Evolutionary conservation across 495 filamentous ascomycete species (phyloP).

Genomic region (Rusavskia elegans): DNA sequence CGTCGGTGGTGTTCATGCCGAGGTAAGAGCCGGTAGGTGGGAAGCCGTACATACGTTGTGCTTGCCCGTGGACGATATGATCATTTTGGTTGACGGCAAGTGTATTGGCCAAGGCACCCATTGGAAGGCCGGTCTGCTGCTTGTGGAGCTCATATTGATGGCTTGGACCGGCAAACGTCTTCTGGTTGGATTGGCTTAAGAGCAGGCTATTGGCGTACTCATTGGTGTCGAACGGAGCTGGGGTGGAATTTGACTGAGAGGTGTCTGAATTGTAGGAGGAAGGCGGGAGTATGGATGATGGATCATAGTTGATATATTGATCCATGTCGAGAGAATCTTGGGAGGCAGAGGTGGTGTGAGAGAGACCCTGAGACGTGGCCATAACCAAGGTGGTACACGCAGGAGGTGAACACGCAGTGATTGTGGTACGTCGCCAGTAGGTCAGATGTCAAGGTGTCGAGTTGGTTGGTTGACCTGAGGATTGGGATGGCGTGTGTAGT

Average conservation of each 20-base stretch:
- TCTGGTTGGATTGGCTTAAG: constrained; percentile 24
- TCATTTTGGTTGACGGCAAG: constrained; percentile 47
- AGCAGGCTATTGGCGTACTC: constrained; percentile 24
- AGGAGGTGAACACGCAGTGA: too few species aligned
- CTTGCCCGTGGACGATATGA: constrained; percentile 35
- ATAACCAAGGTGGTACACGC: background rate
- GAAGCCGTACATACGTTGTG: constrained; percentile 27
- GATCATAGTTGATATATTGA: constrained; percentile 9
- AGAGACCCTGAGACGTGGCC: background rate
- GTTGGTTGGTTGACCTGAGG: background rate
- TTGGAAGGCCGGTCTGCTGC: constrained; percentile 79
- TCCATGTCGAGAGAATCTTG: constrained; percentile 8
- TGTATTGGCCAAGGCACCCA: constrained; percentile 56
- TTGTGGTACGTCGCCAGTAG: background rate
- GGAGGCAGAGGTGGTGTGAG: background rate
- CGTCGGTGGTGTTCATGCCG: constrained; percentile 21
- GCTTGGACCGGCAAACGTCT: constrained; percentile 59
- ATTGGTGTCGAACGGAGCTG: constrained; percentile 18
- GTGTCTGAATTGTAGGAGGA: constrained; percentile 23
- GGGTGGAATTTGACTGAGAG: constrained; percentile 18
- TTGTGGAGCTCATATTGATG: constrained; percentile 85
- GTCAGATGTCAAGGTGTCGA: background rate
- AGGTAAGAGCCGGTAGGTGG: constrained; percentile 26
- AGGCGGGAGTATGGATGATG: constrained; percentile 18
- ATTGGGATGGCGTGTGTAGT: background rate